Evolutionary conservation across 1,139 yeast species (phyloP).

Genomic region (Protomyces inouyei): DNA sequence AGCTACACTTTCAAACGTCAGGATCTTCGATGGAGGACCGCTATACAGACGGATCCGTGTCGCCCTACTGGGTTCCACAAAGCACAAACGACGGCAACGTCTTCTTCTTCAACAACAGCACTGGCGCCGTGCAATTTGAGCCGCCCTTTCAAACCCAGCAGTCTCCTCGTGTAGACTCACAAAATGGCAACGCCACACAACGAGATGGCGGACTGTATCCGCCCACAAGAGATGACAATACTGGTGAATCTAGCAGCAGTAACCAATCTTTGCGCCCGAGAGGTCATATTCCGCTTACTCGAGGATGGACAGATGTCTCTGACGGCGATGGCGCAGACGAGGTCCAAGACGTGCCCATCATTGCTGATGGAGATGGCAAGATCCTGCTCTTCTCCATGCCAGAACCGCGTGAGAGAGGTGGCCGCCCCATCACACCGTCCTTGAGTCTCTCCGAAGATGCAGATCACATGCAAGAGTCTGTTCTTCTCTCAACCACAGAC

Average conservation of each 20-base stretch:
- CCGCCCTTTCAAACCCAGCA: constrained; percentile 46
- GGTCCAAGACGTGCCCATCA: not conserved
- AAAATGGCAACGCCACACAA: not conserved
- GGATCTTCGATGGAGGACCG: not conserved
- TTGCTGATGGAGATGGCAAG: constrained; percentile 5
- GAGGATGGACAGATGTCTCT: constrained; percentile 10
- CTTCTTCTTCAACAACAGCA: constrained; percentile 63
- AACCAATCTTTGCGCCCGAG: not conserved
- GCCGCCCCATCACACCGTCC: not conserved
- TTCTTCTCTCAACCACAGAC: not conserved
- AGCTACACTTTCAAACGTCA: not conserved
- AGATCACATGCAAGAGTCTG: not conserved
- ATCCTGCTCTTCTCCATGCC: constrained; percentile 19
- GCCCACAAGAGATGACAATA: not conserved
- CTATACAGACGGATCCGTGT: constrained; percentile 42
- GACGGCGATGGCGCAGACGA: constrained; percentile 1
- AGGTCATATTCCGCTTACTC: not conserved
- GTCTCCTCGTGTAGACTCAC: not conserved
- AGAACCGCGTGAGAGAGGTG: not conserved
- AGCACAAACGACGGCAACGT: constrained; percentile 59
- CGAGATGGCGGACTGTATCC: not conserved
- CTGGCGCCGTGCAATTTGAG: constrained; percentile 76
- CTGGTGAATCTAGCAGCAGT: not conserved
- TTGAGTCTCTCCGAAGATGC: not conserved
- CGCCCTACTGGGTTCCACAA: constrained; percentile 37